These are phyloP conservation scores for Microbotryum intermedium DNA, from an alignment of 1,284 basidiomycete species.

Conservation along the genomic window DNA sequence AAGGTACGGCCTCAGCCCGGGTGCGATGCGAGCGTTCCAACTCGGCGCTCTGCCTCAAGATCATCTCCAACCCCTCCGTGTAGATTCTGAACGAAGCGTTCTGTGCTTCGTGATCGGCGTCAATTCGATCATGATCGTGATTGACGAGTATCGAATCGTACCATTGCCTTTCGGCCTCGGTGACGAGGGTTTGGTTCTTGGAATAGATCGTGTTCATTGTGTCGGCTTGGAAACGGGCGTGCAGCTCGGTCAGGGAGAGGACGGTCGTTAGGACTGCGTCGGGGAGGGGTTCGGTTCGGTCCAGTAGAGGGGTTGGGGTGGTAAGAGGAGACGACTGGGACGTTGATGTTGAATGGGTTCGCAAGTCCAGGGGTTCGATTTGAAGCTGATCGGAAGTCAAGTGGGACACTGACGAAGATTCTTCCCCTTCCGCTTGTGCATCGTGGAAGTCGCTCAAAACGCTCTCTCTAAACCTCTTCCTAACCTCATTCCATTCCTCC, in stretches of 20 bases:
- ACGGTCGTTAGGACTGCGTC: neutral
- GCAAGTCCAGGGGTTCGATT: no score
- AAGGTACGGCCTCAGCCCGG: neutral
- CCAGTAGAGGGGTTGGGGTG: neutral
- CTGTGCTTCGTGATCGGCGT: neutral
- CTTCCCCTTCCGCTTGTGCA: neutral
- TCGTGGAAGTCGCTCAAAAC: neutral
- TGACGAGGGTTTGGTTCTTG: constrained; percentile 11
- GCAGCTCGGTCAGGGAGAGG: neutral
- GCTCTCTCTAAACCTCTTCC: neutral
- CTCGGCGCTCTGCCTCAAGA: neutral
- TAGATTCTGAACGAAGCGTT: no score
- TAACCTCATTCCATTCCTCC: neutral
- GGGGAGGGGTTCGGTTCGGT: neutral
- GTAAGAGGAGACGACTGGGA: neutral
- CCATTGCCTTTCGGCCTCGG: neutral
- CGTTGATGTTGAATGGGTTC: no score
- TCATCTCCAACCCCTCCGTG: no score
- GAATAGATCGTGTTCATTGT: constrained; percentile 20
- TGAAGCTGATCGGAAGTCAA: no score
- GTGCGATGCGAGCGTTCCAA: neutral
- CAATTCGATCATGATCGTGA: no score
- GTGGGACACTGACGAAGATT: no score
- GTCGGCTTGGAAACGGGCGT: constrained; percentile 9
- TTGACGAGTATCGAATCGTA: neutral